Base-by-base conservation (phyloP, 495 filamentous ascomycete genomes). In the Penicillium atrosanguineum region DNA sequence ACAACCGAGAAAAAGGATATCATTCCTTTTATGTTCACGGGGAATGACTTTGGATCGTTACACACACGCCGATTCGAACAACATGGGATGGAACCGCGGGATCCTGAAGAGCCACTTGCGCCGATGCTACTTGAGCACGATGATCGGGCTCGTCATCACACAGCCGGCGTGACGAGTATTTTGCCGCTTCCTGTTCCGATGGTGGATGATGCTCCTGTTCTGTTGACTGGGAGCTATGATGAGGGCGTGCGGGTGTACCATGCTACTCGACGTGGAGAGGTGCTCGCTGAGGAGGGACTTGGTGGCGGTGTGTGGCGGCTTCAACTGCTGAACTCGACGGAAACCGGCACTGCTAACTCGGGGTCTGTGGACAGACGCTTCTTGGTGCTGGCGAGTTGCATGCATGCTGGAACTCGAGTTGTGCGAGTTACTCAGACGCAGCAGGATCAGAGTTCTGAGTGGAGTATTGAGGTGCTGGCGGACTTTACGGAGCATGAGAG, bases 221-320 rank as follows among this genome's bases (percentile, higher is more conserved):
- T 96, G 7, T 61, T 96, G 28, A 97, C 91, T 3, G 94, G 94
- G 11, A 93, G 90, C 62, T 98, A 97, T 66, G 94, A 98, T 57
- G 95, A 98, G 56, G 71, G 77, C 64, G 71, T 97, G 36, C 79
- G 94, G 31, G 73, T 95, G 20, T 88, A 82, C 45, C 66, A 71
- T 61, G 73, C 72, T 16, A 69, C 61, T 1, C 49, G 62, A 9
- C 57, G 63, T 28, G 74, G 74, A 0, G 55, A 60, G 11, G 71
- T 86, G 25, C 60, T 80, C 16, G 83, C 83, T 0, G 87, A 95
- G 59, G 58, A 75, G 37, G 70, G 82, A 31, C 74, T 97, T 1
- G 89, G 84, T 12, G 95, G 95, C 43, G 94, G 94, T 0, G 95
- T 97, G 6, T 98, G 94, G 94, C 74, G 93, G 54, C 63, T 98